Base-by-base conservation (phyloP, 805 yeast genomes). In the Komagataella mondaviorum region DNA sequence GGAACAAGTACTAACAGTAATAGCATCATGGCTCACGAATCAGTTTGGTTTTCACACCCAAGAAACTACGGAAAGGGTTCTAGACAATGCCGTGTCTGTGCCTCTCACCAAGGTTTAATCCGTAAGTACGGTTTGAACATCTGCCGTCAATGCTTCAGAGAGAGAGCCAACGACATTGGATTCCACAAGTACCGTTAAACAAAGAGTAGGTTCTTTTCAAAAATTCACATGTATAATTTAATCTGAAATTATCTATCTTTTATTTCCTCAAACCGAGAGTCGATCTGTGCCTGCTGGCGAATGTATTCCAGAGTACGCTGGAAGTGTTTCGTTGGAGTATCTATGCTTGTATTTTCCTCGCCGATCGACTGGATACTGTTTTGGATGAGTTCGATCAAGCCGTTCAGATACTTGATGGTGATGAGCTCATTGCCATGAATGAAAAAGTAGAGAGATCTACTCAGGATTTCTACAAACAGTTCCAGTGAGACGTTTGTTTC, bases 71-170 rank as follows among this genome's bases (percentile, higher is more conserved):
- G 99, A 78, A 93, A 93, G 88, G 99, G 99, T 80, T 87, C 98
- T 70, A 96, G 99, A 82, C 93, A 88, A 81, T 93, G 98, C 83
- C 93, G 98, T 77, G 90, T 91, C 82, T 88, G 96, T 75, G 81
- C 96, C 69, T 88, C 98, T 77, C 97, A 91, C 90, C 76, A 88
- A 67, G 98, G 98, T 83, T 87, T 93, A 76, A 88, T 93, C 84
- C 91, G 99, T 88, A 93, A 93, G 83, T 93, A 93, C 93, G 99
- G 95, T 71, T 80, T 93, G 72, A 85, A 89, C 90, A 83, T 93
- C 83, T 91, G 97, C 81, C 95, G 99, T 87, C 99, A 93, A 83
- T 91, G 96, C 80, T 93, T 93, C 98, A 90, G 99, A 84, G 99
- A 93, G 81, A 91, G 82, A 80, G 98, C 99, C 69, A 72, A 80